These are phyloP conservation scores for Metschnikowia cubensis DNA, from an alignment of 805 yeast species.

Conservation along the genomic window DNA sequence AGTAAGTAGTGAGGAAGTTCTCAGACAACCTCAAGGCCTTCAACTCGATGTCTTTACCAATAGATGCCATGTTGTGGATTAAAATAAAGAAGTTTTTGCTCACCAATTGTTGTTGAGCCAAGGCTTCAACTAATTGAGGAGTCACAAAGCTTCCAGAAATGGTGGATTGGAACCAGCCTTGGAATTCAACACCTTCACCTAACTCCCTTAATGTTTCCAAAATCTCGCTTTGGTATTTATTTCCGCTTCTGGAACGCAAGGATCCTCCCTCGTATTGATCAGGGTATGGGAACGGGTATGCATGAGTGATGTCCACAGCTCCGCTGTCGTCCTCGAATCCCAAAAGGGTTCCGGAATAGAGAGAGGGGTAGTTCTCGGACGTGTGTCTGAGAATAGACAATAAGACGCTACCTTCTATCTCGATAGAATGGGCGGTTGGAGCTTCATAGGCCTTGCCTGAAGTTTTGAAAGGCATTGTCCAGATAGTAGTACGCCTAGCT, in stretches of 20 bases:
- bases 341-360: constrained; percentile 65
- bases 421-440: constrained; percentile 39
- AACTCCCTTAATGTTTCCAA: constrained; percentile 57
- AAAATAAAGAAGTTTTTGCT: constrained; percentile 54
- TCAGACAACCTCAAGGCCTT: constrained; percentile 67
- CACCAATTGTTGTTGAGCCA: constrained; percentile 59
- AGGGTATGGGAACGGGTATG: constrained; percentile 64
- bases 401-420: constrained; percentile 49
- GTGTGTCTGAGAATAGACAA: constrained; percentile 64
- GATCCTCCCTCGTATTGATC: constrained; percentile 65
- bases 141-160: constrained; percentile 66
- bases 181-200: constrained; percentile 63
- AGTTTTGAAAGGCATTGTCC: constrained; percentile 16
- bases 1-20: constrained; percentile 52
- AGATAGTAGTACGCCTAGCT: not conserved
- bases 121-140: constrained; percentile 61
- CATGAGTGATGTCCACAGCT: constrained; percentile 50
- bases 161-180: constrained; percentile 80
- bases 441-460: constrained; percentile 23
- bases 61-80: constrained; percentile 67
- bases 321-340: constrained; percentile 65
- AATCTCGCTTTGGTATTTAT: constrained; percentile 65
- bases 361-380: constrained; percentile 56
- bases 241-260: constrained; percentile 56
- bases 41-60: constrained; percentile 60